These are phyloP conservation scores for Mycotypha africana DNA, from an alignment of 371 early-diverging fungal species.

Conservation along the genomic window DNA sequence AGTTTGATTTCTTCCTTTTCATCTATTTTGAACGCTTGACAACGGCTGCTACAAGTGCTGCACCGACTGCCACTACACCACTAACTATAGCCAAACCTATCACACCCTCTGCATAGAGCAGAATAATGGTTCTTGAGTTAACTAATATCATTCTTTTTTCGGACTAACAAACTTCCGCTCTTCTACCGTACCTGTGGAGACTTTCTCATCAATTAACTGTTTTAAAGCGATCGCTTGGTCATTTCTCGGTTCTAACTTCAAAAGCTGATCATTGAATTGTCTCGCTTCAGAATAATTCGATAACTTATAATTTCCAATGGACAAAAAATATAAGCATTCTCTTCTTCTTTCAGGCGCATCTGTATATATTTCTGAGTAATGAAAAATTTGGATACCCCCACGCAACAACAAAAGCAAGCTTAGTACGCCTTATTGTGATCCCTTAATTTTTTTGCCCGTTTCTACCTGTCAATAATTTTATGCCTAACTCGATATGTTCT, in stretches of 20 bases:
- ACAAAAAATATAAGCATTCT: constrained; percentile 92
- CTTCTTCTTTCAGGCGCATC: constrained; percentile 81
- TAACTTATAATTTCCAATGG: constrained; percentile 86
- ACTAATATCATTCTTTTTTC: background rate
- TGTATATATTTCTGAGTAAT: constrained; percentile 70
- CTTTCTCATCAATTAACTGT: constrained; percentile 78
- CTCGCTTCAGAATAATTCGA: constrained; percentile 81
- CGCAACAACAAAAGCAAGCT: too few relatives aligned
- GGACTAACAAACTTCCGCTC: too few relatives aligned
- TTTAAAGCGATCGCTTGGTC: constrained; percentile 72
- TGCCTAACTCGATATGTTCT: constrained; percentile 69
- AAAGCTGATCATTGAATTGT: constrained; percentile 68
- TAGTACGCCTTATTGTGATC: too few relatives aligned
- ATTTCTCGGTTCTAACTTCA: constrained; percentile 83
- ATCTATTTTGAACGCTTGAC: constrained; percentile 26
- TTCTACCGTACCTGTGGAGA: constrained; percentile 78
- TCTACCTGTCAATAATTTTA: constrained; percentile 72
- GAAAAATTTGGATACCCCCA: background rate
- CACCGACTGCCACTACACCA: constrained; percentile 66
- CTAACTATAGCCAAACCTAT: constrained; percentile 90
- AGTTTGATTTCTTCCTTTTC: too few relatives aligned
- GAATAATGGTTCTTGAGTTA: background rate
- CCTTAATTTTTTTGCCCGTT: background rate
- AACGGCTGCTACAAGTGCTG: constrained; percentile 38
- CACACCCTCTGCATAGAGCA: constrained; percentile 63